A percentile compares a stretch with the other conserved stretches of the same genome.
phyloP scores from a whole-genome alignment of 2,329 filamentous ascomycete species.

The Cercospora zeina region DNA sequence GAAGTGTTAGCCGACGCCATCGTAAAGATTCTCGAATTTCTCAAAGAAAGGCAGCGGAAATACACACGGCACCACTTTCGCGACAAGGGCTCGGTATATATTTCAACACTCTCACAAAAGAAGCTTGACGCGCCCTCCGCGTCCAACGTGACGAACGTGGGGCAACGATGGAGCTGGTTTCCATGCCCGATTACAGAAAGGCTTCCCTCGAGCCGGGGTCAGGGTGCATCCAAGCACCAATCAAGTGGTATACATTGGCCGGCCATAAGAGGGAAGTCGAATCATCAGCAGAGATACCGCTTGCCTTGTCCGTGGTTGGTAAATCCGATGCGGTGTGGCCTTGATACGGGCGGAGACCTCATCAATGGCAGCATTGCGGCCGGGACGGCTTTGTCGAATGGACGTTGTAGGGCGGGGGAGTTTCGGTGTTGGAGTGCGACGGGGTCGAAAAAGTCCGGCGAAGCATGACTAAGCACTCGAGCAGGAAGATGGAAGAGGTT shows the following conservation, averaged over 20 bases:
- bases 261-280: slow-evolving; percentile 10
- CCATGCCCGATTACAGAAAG: slow-evolving; percentile 18
- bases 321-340: slow-evolving; percentile 3
- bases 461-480: not conserved
- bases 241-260: not conserved
- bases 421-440: not conserved
- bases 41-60: not conserved
- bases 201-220: slow-evolving; percentile 6
- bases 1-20: slow-evolving; percentile 25
- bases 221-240: slow-evolving; percentile 4
- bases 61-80: slow-evolving; percentile 5
- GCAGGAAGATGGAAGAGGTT: not conserved
- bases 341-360: not conserved
- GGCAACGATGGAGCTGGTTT: slow-evolving; percentile 16
- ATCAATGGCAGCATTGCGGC: slow-evolving; percentile 6
- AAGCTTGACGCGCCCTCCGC: slow-evolving; percentile 11
- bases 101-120: not conserved
- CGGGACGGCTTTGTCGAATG: slow-evolving; percentile 6
- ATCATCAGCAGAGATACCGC: slow-evolving; percentile 10
- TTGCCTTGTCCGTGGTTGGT: slow-evolving; percentile 9
- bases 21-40: not conserved
- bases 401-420: not conserved
- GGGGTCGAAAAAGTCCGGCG: not conserved
- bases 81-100: slow-evolving; percentile 4
- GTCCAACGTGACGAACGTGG: slow-evolving; percentile 9